phyloP scores from a whole-genome alignment of 2,329 filamentous ascomycete species.

The Venturia pyrina region DNA sequence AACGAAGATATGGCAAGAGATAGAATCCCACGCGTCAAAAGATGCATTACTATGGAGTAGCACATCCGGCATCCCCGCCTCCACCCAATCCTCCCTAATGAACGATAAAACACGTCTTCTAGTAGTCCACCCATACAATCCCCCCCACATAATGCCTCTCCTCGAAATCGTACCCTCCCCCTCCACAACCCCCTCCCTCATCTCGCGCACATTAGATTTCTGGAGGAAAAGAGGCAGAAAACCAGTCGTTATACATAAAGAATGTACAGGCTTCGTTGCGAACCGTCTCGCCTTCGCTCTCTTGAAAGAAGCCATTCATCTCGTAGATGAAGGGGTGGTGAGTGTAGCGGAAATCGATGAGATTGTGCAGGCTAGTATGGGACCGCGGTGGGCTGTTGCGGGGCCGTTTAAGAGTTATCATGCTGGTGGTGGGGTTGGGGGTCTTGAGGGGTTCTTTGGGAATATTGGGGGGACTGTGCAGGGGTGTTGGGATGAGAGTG shows the following conservation, averaged over 20 bases:
- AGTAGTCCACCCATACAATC: slow-evolving; percentile 53
- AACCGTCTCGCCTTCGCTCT: slow-evolving; percentile 49
- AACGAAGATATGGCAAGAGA: slow-evolving; percentile 38
- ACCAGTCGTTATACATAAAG: slow-evolving; percentile 42
- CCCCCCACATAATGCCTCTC: slow-evolving; percentile 51
- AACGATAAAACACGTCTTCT: slow-evolving; percentile 36
- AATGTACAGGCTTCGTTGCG: slow-evolving; percentile 46
- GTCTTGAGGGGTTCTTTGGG: slow-evolving; percentile 42
- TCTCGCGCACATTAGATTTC: slow-evolving; percentile 35
- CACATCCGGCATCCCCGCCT: slow-evolving; percentile 48
- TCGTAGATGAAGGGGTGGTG: slow-evolving; percentile 45
- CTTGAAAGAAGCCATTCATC: slow-evolving; percentile 43
- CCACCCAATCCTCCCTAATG: slow-evolving; percentile 36
- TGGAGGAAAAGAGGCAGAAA: slow-evolving; percentile 33
- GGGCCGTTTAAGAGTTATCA: slow-evolving; percentile 51
- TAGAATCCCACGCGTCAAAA: slow-evolving; percentile 36
- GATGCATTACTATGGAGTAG: slow-evolving; percentile 46
- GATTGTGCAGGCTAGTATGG: slow-evolving; percentile 42
- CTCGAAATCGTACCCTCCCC: slow-evolving; percentile 47
- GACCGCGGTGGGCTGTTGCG: slow-evolving; percentile 44
- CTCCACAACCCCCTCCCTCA: slow-evolving; percentile 26
- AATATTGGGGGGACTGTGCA: slow-evolving; percentile 48
- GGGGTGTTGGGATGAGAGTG: slow-evolving; percentile 41
- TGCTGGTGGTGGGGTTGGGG: slow-evolving; percentile 45
- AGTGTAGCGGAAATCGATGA: slow-evolving; percentile 42